Evolutionary conservation across 768 basidiomycete genomes (phyloP).

Genomic region (Trametes cubensis): DNA sequence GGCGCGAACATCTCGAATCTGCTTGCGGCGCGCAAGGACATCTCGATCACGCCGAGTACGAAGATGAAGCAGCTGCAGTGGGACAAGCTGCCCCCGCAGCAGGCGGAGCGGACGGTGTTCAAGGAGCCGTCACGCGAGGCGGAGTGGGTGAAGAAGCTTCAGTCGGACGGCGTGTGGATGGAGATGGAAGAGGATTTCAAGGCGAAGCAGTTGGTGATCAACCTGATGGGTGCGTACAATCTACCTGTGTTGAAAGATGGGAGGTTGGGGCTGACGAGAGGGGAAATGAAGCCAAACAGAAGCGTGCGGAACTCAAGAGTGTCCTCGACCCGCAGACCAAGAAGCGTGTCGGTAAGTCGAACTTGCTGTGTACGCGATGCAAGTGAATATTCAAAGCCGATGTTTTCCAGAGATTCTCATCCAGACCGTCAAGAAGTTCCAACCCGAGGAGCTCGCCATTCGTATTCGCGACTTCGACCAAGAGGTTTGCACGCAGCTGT

Average conservation of each 20-base stretch:
- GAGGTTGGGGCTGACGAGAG: not conserved
- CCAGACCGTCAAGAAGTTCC: constrained; percentile 78
- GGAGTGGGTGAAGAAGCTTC: constrained; percentile 81
- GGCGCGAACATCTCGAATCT: constrained; percentile 60
- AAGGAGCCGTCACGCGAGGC: constrained; percentile 70
- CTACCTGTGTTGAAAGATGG: too few species aligned
- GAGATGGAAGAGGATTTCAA: constrained; percentile 99
- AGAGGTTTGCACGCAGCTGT: constrained; percentile 83
- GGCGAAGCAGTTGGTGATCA: constrained; percentile 91
- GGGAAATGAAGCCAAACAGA: constrained; percentile 63
- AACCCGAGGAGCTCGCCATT: constrained; percentile 84
- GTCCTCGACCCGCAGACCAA: constrained; percentile 90
- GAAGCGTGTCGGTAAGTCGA: constrained; percentile 84
- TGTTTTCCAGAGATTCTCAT: constrained; percentile 79
- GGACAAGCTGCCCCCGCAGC: constrained; percentile 95
- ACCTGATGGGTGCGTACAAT: constrained; percentile 69
- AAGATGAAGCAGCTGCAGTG: constrained; percentile 99
- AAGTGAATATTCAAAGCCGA: not conserved
- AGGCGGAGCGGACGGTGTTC: constrained; percentile 86
- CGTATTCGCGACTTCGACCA: constrained; percentile 87
- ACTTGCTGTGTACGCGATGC: not conserved
- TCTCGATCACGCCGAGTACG: constrained; percentile 78
- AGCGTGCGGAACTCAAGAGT: constrained; percentile 86
- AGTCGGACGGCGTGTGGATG: constrained; percentile 85
- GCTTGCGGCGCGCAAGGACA: constrained; percentile 76